A percentile compares a stretch with the other conserved stretches of the same genome.
These are phyloP conservation scores for Xylaria sp. DNA, from an alignment of 2,329 filamentous ascomycete genomes.

Conservation along the genomic window DNA sequence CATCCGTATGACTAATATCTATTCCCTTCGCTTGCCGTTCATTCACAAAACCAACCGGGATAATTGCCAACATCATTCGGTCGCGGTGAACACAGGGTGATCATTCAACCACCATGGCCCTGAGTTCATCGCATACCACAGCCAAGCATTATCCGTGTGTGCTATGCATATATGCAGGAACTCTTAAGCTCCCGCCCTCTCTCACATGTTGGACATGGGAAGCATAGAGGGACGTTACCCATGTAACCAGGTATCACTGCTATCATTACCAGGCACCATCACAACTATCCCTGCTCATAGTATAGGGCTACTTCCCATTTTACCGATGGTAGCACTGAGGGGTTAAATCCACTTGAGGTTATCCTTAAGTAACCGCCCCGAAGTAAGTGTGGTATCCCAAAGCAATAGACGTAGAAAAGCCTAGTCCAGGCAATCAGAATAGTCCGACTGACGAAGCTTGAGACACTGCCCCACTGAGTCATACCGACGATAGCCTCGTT, in stretches of 20 bases:
- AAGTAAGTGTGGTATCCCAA: slow-evolving; percentile 20
- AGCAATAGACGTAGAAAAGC: slow-evolving; percentile 22
- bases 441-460: slow-evolving; percentile 34
- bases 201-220: slow-evolving; percentile 37
- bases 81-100: slow-evolving; percentile 30
- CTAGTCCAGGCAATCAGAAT: slow-evolving; percentile 36
- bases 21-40: slow-evolving; percentile 37
- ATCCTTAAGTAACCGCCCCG: slow-evolving; percentile 32
- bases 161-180: slow-evolving; percentile 38
- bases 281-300: slow-evolving; percentile 20
- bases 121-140: slow-evolving; percentile 30
- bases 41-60: slow-evolving; percentile 32
- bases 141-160: slow-evolving; percentile 10
- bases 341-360: slow-evolving; percentile 11
- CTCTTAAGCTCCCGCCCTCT: slow-evolving; percentile 20
- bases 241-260: slow-evolving; percentile 27
- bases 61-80: slow-evolving; percentile 17
- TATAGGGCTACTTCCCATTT: slow-evolving; percentile 19
- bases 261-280: slow-evolving; percentile 23
- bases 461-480: slow-evolving; percentile 44
- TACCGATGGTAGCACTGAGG: slow-evolving; percentile 23
- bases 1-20: slow-evolving; percentile 36
- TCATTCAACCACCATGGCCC: slow-evolving; percentile 27
- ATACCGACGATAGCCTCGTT: slow-evolving; percentile 47
- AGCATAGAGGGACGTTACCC: slow-evolving; percentile 22